phyloP scores from a whole-genome alignment of 2,329 filamentous ascomycete genomes.

The Xylaria sp. region DNA sequence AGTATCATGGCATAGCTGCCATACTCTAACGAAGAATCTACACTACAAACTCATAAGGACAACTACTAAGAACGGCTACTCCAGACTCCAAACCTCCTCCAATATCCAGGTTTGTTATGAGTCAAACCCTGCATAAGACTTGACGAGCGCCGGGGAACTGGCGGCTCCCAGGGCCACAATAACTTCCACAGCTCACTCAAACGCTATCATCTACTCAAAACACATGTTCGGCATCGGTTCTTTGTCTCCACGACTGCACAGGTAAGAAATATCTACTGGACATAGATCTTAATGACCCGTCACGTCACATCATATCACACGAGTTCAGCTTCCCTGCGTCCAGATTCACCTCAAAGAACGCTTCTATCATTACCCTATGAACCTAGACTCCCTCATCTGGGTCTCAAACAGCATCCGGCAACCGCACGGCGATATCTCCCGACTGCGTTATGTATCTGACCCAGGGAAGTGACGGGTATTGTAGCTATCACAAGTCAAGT shows the following conservation, averaged over 20 bases:
- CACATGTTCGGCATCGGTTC: not conserved
- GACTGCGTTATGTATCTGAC: constrained; percentile 99
- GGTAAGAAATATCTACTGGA: not conserved
- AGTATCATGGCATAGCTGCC: no score
- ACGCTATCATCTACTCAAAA: not conserved
- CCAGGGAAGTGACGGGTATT: constrained; percentile 98
- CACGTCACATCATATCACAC: constrained; percentile 34
- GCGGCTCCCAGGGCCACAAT: not conserved
- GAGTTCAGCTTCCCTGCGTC: constrained; percentile 10
- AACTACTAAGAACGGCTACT: no score
- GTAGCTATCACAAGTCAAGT: constrained; percentile 70
- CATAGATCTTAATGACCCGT: constrained; percentile 8
- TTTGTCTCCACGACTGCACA: not conserved
- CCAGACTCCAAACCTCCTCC: no score
- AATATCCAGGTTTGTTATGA: no score
- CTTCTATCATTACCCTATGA: constrained; percentile 41
- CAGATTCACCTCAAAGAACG: constrained; percentile 21
- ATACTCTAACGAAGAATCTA: no score
- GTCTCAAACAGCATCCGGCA: constrained; percentile 83
- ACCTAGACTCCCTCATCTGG: constrained; percentile 26
- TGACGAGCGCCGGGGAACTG: no score
- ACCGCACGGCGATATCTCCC: constrained; percentile 92
- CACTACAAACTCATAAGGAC: no score
- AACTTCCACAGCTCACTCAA: not conserved
- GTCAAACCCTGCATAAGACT: no score